Evolutionary conservation across 441 rosid species (phyloP), one percentile per base, ranked within the genome.

Genomic region (Adansonia madagascariensis): DNA sequence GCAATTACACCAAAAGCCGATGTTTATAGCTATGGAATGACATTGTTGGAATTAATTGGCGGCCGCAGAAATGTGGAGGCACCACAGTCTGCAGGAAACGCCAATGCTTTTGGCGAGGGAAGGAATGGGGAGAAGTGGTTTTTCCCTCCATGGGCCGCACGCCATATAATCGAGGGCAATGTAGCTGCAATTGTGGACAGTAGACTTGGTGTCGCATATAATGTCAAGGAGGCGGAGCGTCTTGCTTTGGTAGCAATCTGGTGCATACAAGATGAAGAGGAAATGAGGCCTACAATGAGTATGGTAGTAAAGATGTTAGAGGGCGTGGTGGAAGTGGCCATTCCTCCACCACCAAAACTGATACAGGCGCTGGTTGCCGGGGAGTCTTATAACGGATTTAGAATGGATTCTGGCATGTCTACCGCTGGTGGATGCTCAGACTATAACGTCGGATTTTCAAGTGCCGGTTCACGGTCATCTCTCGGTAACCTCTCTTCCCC

Each of bases 21-120:
- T 82, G 97, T 90, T 68, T 94, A 91, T 81, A 94, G 98, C 81
- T 94, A 90, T 6, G 97, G 98, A 43, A 94, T 94, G 98, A 94
- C 98, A 10, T 81, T 93, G 86, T 82, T 93, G 53, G 98, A 93
- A 81, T 75, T 93, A 67, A 83, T 93, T 3, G 89, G 98, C 8
- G 98, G 98, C 41, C 91, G 98, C 43, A 83, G 98, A 84, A 93
- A 93, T 43, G 94, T 91, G 55, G 87, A 84, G 80, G 83, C 83
- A 31, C 86, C 84, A 1, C 88, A 85, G 3, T 82, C 89, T 46
- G 82, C 66, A n/a, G 80, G 74, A 47, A 84, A 76, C 17, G 74
- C 22, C 7, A 79, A 79, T 77, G 74, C 71, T 18, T 57, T 75
- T 10, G 84, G 81, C 69, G 83, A 66, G 24, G 84, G 75, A 6